Evolutionary conservation across 768 basidiomycete species (phyloP), one percentile per base, ranked within the genome.

Genomic region (Kwoniella sp.): DNA sequence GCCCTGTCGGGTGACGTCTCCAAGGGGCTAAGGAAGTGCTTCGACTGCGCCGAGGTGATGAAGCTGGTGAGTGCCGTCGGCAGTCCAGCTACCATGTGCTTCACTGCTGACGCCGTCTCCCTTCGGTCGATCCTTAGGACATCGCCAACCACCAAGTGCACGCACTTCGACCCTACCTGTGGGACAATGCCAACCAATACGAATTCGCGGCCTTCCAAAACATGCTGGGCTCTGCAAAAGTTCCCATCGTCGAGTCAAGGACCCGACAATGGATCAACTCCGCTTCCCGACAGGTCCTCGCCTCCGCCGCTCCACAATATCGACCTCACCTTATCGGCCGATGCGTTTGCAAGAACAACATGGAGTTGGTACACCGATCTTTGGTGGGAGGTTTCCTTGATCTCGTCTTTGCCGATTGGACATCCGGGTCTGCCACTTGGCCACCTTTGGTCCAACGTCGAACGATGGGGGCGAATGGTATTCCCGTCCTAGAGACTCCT

Each of bases 131-230:
- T n/a, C n/a, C n/a, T n/a, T 63, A 95, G 93, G 93, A 96, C 80
- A 93, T 96, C 67, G 93, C 93, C 28, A 96, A 96, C 79, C 93
- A 95, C 82, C 93, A 95, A 82, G 86, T 96, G 31, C 90, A 92
- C 76, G 89, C 90, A 31, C 85, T 94, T n/a, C 88, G 93, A 55
- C 91, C 92, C n/a, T 92, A 89, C 83, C 86, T 96, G 62, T 85
- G 91, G 72, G 86, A 88, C 65, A 87, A 88, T 41, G 88, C 93
- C 1, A 87, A 88, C 23, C 86, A 87, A 45, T 91, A 90, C 74
- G 92, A 95, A 78, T 84, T 89, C 68, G 86, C 87, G 75, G 87
- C 87, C 28, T 90, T 94, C 83, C 86, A 87, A 79, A 84, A 85
- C 71, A 83, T 71, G 2, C 77, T 78, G 37, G 47, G 56, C 34